A percentile compares a stretch with the other conserved stretches of the same genome.
Evolutionary conservation across 495 filamentous ascomycete species (phyloP).

Genomic region (Aspergillus leporis): DNA sequence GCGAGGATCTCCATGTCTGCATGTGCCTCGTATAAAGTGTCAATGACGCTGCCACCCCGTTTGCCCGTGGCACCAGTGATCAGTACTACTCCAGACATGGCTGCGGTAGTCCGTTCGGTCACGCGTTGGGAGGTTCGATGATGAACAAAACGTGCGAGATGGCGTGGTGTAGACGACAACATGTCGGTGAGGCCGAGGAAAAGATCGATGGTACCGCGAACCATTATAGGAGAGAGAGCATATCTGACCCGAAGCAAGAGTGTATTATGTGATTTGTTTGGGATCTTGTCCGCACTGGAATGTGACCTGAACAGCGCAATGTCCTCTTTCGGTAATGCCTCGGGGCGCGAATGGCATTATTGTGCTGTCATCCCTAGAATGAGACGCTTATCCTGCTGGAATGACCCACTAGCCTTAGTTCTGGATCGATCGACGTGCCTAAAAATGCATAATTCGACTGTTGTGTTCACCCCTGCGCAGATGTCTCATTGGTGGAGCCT

Average conservation of each 20-base stretch:
- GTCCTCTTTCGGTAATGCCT: background rate
- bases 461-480: background rate
- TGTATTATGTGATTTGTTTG: background rate
- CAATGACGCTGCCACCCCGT: constrained; percentile 65
- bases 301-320: background rate
- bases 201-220: background rate
- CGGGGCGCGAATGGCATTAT: background rate
- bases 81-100: constrained; percentile 36
- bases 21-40: constrained; percentile 49
- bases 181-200: background rate
- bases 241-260: background rate
- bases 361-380: background rate
- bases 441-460: background rate
- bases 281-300: background rate
- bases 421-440: background rate
- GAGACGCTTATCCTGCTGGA: background rate
- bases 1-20: constrained; percentile 63
- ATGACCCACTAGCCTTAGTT: background rate
- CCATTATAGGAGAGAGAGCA: background rate
- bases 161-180: background rate
- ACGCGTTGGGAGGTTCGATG: background rate
- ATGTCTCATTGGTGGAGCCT: background rate
- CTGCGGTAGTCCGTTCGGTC: background rate
- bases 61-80: constrained; percentile 73
- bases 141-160: background rate